phyloP scores from a whole-genome alignment of 306 rosid genomes.

The Cucurbita argyrosperma region DNA sequence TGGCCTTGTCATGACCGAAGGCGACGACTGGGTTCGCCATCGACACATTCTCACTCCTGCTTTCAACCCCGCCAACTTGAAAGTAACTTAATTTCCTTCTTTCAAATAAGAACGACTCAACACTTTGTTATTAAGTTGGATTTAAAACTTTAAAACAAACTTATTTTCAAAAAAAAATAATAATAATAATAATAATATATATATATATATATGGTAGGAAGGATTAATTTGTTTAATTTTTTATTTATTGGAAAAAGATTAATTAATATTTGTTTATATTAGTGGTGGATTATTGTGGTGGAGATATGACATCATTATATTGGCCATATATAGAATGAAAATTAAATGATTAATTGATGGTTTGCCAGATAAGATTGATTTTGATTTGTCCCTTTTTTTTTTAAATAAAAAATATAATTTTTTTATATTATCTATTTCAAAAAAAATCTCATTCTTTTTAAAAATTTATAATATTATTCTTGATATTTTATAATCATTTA shows the following conservation, averaged over 20 bases:
- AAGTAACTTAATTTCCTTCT: conserved; percentile 18
- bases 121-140: no score
- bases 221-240: neutral
- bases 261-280: neutral
- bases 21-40: conserved; percentile 59
- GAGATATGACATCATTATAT: neutral
- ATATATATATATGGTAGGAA: neutral
- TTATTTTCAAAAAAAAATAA: no score
- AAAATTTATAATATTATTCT: no score
- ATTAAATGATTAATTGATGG: neutral
- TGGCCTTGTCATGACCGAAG: conserved; percentile 63
- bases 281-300: neutral
- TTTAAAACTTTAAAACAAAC: no score
- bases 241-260: neutral
- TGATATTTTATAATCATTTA: no score
- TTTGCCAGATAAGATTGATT: neutral
- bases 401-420: neutral
- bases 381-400: neutral
- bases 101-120: no score
- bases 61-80: conserved; percentile 46
- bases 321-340: neutral
- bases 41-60: conserved; percentile 56
- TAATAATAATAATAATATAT: no score
- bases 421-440: no score
- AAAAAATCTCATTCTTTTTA: no score